Conservation (phyloP, 139 green algal species). For the Raphidocelis subcapitata region DNA sequence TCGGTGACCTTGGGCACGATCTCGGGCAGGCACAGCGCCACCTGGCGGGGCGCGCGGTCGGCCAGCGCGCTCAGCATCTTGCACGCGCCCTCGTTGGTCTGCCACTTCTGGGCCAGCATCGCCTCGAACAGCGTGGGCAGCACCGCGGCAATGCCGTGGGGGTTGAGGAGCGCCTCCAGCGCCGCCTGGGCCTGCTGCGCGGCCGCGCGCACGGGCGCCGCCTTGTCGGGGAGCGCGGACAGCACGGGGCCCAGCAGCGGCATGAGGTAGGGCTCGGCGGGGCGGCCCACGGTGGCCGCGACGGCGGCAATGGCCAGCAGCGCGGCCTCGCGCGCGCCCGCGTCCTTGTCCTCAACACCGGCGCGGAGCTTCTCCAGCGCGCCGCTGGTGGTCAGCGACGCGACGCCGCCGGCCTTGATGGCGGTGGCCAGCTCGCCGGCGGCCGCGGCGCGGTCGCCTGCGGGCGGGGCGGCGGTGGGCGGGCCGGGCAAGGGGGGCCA, state of each 20-base stretch:
- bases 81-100: conserved; percentile 75
- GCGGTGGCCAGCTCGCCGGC: conserved; percentile 13
- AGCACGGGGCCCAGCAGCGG: conserved; percentile 60
- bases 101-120: conserved; percentile 69
- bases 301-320: conserved; percentile 43
- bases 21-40: conserved; percentile 64
- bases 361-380: conserved; percentile 23
- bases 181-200: conserved; percentile 34
- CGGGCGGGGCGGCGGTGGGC: too few species aligned
- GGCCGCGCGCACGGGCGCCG: conserved; percentile 44
- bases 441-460: conserved; percentile 22
- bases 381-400: conserved; percentile 2
- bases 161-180: conserved; percentile 43
- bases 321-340: conserved; percentile 43
- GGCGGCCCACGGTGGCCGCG: conserved; percentile 25
- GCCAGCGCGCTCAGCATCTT: conserved; percentile 60
- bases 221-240: conserved; percentile 72
- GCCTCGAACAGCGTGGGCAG: conserved; percentile 65
- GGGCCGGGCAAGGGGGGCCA: too few species aligned
- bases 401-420: conserved; percentile 21
- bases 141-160: conserved; percentile 47
- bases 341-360: conserved; percentile 33
- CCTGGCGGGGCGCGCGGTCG: conserved; percentile 48
- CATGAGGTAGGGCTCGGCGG: conserved; percentile 71
- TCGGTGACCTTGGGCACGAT: conserved; percentile 75